Conservation (phyloP, 805 yeast genomes). For the Saccharomycodes ludwigii region DNA sequence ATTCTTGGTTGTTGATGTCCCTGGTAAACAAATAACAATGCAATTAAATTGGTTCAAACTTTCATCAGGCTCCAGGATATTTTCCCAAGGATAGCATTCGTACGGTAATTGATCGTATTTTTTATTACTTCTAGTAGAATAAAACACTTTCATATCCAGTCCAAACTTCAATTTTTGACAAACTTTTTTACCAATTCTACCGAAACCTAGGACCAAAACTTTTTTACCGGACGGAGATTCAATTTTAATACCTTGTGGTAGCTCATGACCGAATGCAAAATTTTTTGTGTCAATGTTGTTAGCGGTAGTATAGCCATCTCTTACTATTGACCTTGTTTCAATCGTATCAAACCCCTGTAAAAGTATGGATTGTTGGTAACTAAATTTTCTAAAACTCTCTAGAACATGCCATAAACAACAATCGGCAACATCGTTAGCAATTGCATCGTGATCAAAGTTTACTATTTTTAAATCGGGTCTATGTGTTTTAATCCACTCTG, state of each 20-base stretch:
- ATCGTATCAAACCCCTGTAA: slow-evolving; percentile 28
- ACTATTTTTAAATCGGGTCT: neutral
- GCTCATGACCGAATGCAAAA: slow-evolving; percentile 29
- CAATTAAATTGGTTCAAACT: slow-evolving; percentile 33
- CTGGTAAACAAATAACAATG: slow-evolving; percentile 46
- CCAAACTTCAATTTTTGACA: slow-evolving; percentile 34
- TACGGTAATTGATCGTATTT: slow-evolving; percentile 21
- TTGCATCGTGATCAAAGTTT: slow-evolving; percentile 23
- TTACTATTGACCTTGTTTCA: slow-evolving; percentile 25
- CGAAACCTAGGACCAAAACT: slow-evolving; percentile 48
- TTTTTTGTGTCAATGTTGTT: slow-evolving; percentile 12
- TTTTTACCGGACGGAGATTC: slow-evolving; percentile 37
- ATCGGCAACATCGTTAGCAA: slow-evolving; percentile 56
- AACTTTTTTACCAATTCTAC: slow-evolving; percentile 45
- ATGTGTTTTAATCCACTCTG: no score
- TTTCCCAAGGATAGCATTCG: slow-evolving; percentile 25
- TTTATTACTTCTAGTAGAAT: slow-evolving; percentile 34
- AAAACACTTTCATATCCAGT: slow-evolving; percentile 47
- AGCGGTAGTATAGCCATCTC: slow-evolving; percentile 21
- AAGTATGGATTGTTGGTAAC: slow-evolving; percentile 23
- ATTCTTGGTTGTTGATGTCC: slow-evolving; percentile 38
- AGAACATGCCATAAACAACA: slow-evolving; percentile 44
- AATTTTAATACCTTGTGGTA: slow-evolving; percentile 16
- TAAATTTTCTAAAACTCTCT: slow-evolving; percentile 41
- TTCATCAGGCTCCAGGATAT: slow-evolving; percentile 17